Base-by-base conservation (phyloP, 1,284 basidiomycete genomes). In the Pterula multifida region DNA sequence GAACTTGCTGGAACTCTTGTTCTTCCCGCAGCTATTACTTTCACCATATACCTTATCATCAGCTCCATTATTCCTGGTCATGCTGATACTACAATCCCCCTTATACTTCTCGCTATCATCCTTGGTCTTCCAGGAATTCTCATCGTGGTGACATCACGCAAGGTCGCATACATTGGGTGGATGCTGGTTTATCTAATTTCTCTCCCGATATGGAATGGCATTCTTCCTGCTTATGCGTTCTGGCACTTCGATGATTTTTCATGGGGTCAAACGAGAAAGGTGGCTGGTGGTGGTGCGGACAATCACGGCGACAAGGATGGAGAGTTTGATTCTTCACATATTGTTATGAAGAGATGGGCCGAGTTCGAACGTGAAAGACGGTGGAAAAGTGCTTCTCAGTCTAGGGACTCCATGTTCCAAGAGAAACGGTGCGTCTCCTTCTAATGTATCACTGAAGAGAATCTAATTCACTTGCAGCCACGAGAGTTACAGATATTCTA, bases 191-290 rank as follows among this genome's bases (percentile, higher is more conserved):
- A 98, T 65, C 78, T 98, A 13, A 47, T 95, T 52, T 95, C 94
- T 19, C 72, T 98, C 28, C 93, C 93, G 2, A 80, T 97, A 49
- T 97, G 93, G 94, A 98, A 98, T 70, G 91, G 93, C 59, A 74
- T 95, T 54, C 76, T 97, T 9, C 94, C 93, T 1, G 84, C 90
- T 1, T 98, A 97, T 67, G 79, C 94, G 28, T 98, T 91, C 70
- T 98, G 94, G 93, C 93, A 98, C 68, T 97, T 98, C 66, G 95
- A 98, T 63, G 96, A 99, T 72, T 98, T 98, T 68, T 92, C 90
- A 17, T 98, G 95, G 95, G 96, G 96, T 69, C 88, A 95, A 67
- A 98, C 95, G 28, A 78, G 95, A 55, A 85, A 82, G 68, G 72
- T 98, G 54, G 75, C 79, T 49, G 90, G 90, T 9, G 87, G 88